A percentile compares a stretch with the other conserved stretches of the same genome.
phyloP scores from a whole-genome alignment of 495 filamentous ascomycete species.

The Copromyces sp. region DNA sequence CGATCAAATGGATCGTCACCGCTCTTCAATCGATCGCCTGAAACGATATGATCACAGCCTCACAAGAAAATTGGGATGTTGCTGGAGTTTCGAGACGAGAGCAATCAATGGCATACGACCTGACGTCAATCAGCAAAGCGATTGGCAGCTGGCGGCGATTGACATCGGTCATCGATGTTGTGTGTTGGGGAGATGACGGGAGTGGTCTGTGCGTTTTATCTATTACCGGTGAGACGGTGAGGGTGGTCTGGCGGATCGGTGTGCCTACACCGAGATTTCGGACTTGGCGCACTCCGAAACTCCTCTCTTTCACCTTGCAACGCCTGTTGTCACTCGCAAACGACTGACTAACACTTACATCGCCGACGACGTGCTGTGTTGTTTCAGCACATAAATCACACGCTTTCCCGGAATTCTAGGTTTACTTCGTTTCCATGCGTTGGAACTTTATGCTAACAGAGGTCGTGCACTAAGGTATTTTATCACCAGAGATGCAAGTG shows the following conservation, averaged over 20 bases:
- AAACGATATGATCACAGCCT: neutral
- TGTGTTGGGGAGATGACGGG: neutral
- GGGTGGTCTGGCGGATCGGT: neutral
- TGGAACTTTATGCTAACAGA: neutral
- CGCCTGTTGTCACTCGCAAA: neutral
- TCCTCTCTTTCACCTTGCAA: neutral
- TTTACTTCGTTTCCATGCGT: neutral
- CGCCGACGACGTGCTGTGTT: no score
- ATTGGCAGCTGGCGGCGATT: neutral
- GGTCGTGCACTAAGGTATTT: neutral
- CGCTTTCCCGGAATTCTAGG: no score
- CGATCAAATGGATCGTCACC: neutral
- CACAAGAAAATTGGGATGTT: neutral
- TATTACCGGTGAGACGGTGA: neutral
- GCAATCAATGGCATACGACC: neutral
- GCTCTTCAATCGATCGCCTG: neutral
- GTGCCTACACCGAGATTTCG: neutral
- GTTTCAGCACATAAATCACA: no score
- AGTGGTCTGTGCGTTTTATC: neutral
- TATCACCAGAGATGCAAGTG: neutral
- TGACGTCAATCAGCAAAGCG: neutral
- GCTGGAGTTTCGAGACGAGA: neutral
- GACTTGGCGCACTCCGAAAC: neutral
- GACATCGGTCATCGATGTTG: neutral
- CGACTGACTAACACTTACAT: neutral